Conservation (phyloP, 371 early-diverging fungal genomes). For the Blakeslea trispora region DNA sequence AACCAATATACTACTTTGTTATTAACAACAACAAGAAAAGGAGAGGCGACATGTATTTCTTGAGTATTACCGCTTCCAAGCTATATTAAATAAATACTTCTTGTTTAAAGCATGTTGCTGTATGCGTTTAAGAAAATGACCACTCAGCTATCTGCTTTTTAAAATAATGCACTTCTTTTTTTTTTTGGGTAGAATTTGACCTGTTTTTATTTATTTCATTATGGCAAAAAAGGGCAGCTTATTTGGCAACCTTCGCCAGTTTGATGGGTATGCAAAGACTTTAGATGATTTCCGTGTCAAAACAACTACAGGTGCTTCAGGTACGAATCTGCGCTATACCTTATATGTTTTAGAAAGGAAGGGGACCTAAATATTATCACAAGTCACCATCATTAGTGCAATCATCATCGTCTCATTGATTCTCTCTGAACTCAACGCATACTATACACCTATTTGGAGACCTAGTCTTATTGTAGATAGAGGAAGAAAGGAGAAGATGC, state of each 20-base stretch:
- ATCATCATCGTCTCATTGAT: slow-evolving; percentile 75
- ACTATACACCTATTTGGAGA: slow-evolving; percentile 63
- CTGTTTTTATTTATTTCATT: not conserved
- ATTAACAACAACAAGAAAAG: too few relatives aligned
- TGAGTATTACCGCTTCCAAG: too few relatives aligned
- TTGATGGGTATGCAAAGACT: slow-evolving; percentile 96
- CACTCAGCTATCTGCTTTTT: too few relatives aligned
- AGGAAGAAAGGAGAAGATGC: slow-evolving; percentile 85
- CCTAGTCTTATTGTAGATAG: slow-evolving; percentile 87
- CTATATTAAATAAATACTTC: too few relatives aligned
- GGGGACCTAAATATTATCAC: not conserved
- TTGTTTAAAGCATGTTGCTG: too few relatives aligned
- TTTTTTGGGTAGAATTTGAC: too few relatives aligned
- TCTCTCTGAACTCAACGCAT: slow-evolving; percentile 81
- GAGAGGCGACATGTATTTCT: too few relatives aligned
- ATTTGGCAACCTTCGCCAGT: slow-evolving; percentile 57
- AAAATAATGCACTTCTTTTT: too few relatives aligned
- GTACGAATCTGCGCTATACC: too few relatives aligned
- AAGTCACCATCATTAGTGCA: slow-evolving; percentile 82
- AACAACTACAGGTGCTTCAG: slow-evolving; percentile 82
- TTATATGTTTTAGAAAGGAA: too few relatives aligned
- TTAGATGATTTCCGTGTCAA: slow-evolving; percentile 93
- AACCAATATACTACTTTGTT: too few relatives aligned
- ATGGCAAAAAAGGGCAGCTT: slow-evolving; percentile 40
- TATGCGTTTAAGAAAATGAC: too few relatives aligned